Base-by-base conservation (phyloP, 306 rosid genomes). In the Vigna unguiculata region DNA sequence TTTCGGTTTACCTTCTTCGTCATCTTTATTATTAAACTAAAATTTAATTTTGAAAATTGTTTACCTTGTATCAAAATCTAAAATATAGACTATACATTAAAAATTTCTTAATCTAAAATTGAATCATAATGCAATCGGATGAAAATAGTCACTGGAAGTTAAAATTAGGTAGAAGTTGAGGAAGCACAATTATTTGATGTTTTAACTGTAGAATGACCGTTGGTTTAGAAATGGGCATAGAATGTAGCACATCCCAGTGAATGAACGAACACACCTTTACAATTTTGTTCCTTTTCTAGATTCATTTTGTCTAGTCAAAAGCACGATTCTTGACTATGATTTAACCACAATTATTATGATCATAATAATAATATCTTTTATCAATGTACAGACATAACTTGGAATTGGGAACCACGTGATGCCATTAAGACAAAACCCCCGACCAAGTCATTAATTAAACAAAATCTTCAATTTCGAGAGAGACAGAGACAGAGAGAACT, bases 371-470 rank as follows among this genome's bases (percentile, higher is more conserved):
- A 64, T 10, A 4, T 30, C 11, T 6, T 30, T 49, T 71, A 46
- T 32, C 66, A 82, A 79, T 71, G 73, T 71, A 75, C 90, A 86
- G 78, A 78, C 93, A 96, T 79, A 75, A 88, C 98, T 92, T 78
- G 96, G 99, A 96, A 90, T 82, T 92, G 88, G 96, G 87, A 95
- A 86, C 85, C 99, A 95, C 97, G 97, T 95, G 99, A 91, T 83
- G 84, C 88, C 97, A 87, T 91, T 88, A 85, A 90, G 97, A 92
- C 96, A 92, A 96, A 89, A 81, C 82, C 84, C 92, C 97, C 98
- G 97, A 92, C 97, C 97, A 96, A 91, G 91, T 89, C 93, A 89
- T 85, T 91, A 91, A 78, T 84, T 89, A 85, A 91, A 85, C 75
- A 80, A 68, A 85, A 69, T 45, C 80, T 79, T 84, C 84, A 85